These are phyloP conservation scores for Sungouiella thailandica DNA, from an alignment of 805 yeast genomes.

Conservation along the genomic window DNA sequence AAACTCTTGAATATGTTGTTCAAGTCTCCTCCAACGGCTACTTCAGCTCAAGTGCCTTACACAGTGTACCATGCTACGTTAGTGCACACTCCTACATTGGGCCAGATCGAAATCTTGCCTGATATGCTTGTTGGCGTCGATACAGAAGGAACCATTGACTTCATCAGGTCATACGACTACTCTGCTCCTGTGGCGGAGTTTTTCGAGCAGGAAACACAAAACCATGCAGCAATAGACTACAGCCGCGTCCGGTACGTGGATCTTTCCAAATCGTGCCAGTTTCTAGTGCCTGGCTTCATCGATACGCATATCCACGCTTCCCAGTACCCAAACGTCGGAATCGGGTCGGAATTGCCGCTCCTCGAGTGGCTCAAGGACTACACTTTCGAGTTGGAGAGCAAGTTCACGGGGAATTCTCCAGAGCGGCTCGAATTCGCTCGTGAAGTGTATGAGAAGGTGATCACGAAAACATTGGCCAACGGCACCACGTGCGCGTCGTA, in stretches of 20 bases:
- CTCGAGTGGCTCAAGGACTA: conserved; percentile 85
- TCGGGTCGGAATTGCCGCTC: conserved; percentile 80
- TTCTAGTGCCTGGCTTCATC: conserved; percentile 55
- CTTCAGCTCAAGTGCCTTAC: conserved; percentile 11
- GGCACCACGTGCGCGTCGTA: conserved; percentile 95
- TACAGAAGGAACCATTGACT: conserved; percentile 48
- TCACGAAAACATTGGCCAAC: conserved; percentile 60
- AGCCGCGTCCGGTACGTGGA: conserved; percentile 18
- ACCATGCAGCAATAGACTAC: neutral
- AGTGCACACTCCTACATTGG: conserved; percentile 64
- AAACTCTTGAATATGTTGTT: neutral
- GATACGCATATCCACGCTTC: conserved; percentile 45
- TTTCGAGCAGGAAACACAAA: conserved; percentile 11
- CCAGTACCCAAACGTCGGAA: conserved; percentile 43
- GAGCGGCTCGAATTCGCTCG: conserved; percentile 49
- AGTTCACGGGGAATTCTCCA: conserved; percentile 32
- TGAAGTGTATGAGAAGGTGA: conserved; percentile 59
- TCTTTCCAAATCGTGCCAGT: conserved; percentile 37
- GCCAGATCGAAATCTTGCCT: conserved; percentile 49
- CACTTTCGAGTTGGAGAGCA: conserved; percentile 85
- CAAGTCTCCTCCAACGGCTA: neutral
- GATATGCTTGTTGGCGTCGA: conserved; percentile 63
- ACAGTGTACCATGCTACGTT: conserved; percentile 65
- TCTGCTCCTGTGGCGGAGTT: conserved; percentile 13
- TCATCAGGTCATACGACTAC: conserved; percentile 18